A percentile compares a stretch with the other conserved stretches of the same genome.
These are phyloP conservation scores for Helminthosporium solani DNA, from an alignment of 2,329 filamentous ascomycete species.

Conservation along the genomic window DNA sequence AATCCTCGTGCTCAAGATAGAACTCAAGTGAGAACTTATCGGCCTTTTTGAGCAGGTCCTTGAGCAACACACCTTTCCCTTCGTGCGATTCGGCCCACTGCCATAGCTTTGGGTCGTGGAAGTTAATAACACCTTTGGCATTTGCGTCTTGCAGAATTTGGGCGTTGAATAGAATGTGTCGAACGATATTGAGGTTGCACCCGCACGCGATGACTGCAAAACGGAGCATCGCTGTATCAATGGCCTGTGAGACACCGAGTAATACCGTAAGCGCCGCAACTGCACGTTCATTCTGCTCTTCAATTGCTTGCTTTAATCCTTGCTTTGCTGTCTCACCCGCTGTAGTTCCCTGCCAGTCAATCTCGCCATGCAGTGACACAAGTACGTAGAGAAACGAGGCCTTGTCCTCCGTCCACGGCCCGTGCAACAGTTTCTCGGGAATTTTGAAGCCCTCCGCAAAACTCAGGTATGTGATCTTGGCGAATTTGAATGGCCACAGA, in stretches of 20 bases:
- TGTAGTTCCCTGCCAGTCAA: conserved; percentile 38
- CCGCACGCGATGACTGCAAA: conserved; percentile 33
- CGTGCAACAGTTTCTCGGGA: conserved; percentile 40
- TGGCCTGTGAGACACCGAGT: conserved; percentile 29
- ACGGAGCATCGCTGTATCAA: conserved; percentile 31
- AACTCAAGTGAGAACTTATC: conserved; percentile 37
- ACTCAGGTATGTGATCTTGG: conserved; percentile 30
- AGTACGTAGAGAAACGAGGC: conserved; percentile 36
- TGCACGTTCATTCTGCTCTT: conserved; percentile 28
- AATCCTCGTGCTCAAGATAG: conserved; percentile 33
- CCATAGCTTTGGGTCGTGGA: conserved; percentile 38
- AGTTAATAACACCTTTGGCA: conserved; percentile 25
- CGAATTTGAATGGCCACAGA: conserved; percentile 34
- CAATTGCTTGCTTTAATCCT: conserved; percentile 32
- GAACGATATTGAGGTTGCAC: conserved; percentile 30
- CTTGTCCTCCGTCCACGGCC: conserved; percentile 35
- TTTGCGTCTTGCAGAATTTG: conserved; percentile 27
- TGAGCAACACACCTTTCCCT: conserved; percentile 28
- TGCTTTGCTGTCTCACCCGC: conserved; percentile 37
- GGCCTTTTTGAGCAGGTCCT: conserved; percentile 33
- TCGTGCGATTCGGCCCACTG: conserved; percentile 34
- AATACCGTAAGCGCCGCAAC: conserved; percentile 38
- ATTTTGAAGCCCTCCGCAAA: conserved; percentile 35
- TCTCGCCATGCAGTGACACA: conserved; percentile 34
- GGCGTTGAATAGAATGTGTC: conserved; percentile 39